phyloP scores from a whole-genome alignment of 345 rosid species.

The Mercurialis annua region DNA sequence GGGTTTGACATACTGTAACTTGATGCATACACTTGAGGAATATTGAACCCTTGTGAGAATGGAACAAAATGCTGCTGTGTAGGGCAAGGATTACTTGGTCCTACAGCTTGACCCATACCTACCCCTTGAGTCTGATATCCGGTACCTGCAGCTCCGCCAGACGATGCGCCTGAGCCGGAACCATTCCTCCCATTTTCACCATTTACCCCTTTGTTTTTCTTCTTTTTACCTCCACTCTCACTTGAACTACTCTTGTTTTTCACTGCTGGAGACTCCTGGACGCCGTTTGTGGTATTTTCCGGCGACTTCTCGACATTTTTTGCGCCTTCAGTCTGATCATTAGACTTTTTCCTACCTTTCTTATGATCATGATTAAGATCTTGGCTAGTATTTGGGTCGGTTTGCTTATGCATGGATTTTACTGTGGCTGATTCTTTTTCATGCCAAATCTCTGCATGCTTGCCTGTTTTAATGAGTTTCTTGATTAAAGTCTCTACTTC shows the following conservation, averaged over 20 bases:
- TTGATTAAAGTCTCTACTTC: constrained; percentile 24
- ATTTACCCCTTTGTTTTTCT: constrained; percentile 8
- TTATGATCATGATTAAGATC: neutral
- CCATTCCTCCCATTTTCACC: neutral
- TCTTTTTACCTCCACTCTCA: constrained; percentile 1
- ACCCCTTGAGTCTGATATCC: neutral
- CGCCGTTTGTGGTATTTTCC: neutral
- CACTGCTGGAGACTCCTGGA: neutral
- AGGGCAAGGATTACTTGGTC: constrained; percentile 15
- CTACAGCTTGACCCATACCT: constrained; percentile 7
- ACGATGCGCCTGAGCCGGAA: constrained; percentile 2
- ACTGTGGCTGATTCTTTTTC: constrained; percentile 15
- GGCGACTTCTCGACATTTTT: neutral
- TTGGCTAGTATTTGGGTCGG: neutral
- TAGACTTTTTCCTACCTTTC: neutral
- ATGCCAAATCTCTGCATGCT: constrained; percentile 25
- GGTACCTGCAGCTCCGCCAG: neutral
- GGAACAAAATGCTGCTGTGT: constrained; percentile 12
- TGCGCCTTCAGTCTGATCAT: neutral
- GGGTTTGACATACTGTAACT: constrained; percentile 6
- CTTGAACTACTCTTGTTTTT: neutral
- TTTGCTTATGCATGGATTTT: neutral
- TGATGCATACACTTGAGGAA: constrained; percentile 13
- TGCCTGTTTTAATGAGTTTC: constrained; percentile 25
- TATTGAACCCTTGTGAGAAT: constrained; percentile 8